Percentiles rank a stretch among this genome's conserved stretches.
Evolutionary conservation across 2,329 filamentous ascomycete species (phyloP).

Genomic region (Trichoderma harzianum): DNA sequence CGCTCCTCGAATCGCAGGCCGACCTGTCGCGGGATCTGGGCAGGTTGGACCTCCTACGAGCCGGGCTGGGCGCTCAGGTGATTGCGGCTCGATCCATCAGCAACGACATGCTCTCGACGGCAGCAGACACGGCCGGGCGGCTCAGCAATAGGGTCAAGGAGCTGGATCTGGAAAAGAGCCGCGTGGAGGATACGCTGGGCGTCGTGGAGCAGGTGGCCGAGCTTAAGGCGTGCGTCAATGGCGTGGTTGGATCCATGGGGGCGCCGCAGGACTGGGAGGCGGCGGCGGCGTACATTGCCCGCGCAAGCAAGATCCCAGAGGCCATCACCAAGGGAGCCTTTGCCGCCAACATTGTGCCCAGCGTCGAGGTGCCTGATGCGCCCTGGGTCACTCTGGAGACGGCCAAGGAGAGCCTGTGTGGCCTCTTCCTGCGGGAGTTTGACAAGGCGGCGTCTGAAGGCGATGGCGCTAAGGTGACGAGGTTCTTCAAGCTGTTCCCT

Average conservation of each 20-base stretch:
- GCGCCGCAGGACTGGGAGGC: slow-evolving; percentile 98
- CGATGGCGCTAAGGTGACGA: slow-evolving; percentile 85
- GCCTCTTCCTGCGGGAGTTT: slow-evolving; percentile 88
- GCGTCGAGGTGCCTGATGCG: slow-evolving; percentile 89
- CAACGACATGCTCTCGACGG: slow-evolving; percentile 85
- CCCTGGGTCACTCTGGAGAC: slow-evolving; percentile 82
- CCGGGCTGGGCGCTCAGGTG: slow-evolving; percentile 81
- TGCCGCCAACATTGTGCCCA: slow-evolving; percentile 88
- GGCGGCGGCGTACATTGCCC: slow-evolving; percentile 81
- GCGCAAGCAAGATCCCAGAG: slow-evolving; percentile 76
- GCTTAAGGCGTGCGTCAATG: slow-evolving; percentile 92
- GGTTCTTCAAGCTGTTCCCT: slow-evolving; percentile 98
- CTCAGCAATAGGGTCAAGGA: slow-evolving; percentile 84
- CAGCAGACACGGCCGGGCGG: slow-evolving; percentile 78
- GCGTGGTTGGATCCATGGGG: slow-evolving; percentile 93
- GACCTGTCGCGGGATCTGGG: slow-evolving; percentile 83
- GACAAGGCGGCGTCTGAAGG: slow-evolving; percentile 83
- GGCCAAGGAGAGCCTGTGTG: slow-evolving; percentile 85
- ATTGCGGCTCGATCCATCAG: slow-evolving; percentile 79
- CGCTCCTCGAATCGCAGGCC: slow-evolving; percentile 76
- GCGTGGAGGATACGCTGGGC: slow-evolving; percentile 83
- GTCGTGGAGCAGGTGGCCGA: slow-evolving; percentile 96
- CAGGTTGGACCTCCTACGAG: slow-evolving; percentile 83
- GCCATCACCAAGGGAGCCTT: slow-evolving; percentile 81
- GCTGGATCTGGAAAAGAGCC: slow-evolving; percentile 85